These are phyloP conservation scores for Penicillium paxilli DNA, from an alignment of 495 filamentous ascomycete genomes.

Conservation along the genomic window DNA sequence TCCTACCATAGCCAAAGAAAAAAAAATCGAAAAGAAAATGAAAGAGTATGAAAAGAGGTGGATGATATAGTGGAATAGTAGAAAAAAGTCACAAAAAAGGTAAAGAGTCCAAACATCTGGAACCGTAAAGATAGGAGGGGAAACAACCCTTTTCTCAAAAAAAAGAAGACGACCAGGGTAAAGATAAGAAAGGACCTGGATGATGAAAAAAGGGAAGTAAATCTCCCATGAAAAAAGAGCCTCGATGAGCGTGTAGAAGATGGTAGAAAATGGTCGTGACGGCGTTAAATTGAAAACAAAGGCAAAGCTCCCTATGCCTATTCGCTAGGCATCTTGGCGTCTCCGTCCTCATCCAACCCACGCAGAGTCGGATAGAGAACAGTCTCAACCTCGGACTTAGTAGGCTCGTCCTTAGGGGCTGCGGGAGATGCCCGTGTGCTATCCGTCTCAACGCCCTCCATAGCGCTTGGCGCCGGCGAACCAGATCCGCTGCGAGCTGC, in stretches of 20 bases:
- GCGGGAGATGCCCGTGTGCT: conserved; percentile 17
- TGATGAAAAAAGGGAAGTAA: conserved; percentile 1
- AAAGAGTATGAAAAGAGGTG: too few species aligned
- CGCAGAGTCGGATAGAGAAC: conserved; percentile 52
- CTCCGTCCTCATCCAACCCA: conserved; percentile 42
- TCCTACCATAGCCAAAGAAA: neutral
- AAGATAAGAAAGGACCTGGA: too few species aligned
- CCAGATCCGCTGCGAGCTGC: conserved; percentile 6
- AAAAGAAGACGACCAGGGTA: too few species aligned
- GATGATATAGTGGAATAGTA: too few species aligned
- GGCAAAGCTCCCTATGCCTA: conserved; percentile 13
- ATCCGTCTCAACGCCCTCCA: conserved; percentile 42
- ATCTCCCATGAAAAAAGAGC: neutral
- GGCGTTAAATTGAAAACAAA: conserved; percentile 19
- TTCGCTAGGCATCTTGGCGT: conserved; percentile 39
- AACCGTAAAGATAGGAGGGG: too few species aligned
- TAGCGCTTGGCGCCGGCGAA: conserved; percentile 29
- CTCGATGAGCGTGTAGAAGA: conserved; percentile 2
- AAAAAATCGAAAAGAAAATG: conserved; percentile 3
- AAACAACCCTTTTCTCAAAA: too few species aligned
- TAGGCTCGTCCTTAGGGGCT: conserved; percentile 14
- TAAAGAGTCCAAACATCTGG: too few species aligned
- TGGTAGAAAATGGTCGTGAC: conserved; percentile 22
- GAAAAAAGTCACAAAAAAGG: too few species aligned
- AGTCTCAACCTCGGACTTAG: conserved; percentile 24